Percentiles rank a stretch among this genome's conserved stretches.
Evolutionary conservation across 2,329 filamentous ascomycete species (phyloP).

Genomic region (Sporothrix phasma): DNA sequence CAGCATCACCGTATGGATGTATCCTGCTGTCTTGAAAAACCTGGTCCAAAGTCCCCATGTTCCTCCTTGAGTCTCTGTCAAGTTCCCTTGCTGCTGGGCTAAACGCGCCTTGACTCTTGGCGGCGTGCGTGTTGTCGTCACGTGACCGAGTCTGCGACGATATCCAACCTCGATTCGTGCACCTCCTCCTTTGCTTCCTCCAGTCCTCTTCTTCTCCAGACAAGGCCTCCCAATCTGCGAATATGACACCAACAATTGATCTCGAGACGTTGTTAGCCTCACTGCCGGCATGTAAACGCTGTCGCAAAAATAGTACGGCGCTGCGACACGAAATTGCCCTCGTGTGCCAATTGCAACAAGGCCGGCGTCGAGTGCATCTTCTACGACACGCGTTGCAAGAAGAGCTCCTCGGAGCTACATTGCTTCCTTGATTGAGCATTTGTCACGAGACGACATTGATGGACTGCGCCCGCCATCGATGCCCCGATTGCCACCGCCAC

Average conservation of each 20-base stretch:
- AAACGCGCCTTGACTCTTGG: too few species aligned
- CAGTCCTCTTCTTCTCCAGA: not conserved
- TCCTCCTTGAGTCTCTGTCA: too few species aligned
- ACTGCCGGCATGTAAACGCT: slow-evolving; percentile 8
- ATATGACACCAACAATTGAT: not conserved
- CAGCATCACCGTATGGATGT: too few species aligned
- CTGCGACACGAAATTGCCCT: slow-evolving; percentile 6
- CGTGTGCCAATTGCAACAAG: slow-evolving; percentile 6
- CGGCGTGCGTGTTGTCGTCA: not conserved
- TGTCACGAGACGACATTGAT: not conserved
- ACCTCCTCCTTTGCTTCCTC: not conserved
- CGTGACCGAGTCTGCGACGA: not conserved
- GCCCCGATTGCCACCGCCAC: not conserved
- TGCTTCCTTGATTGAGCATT: slow-evolving; percentile 4
- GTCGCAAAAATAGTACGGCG: slow-evolving; percentile 6
- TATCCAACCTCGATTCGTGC: not conserved
- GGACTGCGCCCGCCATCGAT: too few species aligned
- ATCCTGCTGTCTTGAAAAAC: too few species aligned
- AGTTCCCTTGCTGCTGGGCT: not conserved
- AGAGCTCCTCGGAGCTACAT: slow-evolving; percentile 11
- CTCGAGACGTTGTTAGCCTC: not conserved
- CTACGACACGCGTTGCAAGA: slow-evolving; percentile 9
- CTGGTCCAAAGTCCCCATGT: too few species aligned
- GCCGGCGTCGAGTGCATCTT: slow-evolving; percentile 10
- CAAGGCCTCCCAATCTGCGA: not conserved